Conservation (phyloP, 441 rosid genomes). For the Eruca vesicaria region DNA sequence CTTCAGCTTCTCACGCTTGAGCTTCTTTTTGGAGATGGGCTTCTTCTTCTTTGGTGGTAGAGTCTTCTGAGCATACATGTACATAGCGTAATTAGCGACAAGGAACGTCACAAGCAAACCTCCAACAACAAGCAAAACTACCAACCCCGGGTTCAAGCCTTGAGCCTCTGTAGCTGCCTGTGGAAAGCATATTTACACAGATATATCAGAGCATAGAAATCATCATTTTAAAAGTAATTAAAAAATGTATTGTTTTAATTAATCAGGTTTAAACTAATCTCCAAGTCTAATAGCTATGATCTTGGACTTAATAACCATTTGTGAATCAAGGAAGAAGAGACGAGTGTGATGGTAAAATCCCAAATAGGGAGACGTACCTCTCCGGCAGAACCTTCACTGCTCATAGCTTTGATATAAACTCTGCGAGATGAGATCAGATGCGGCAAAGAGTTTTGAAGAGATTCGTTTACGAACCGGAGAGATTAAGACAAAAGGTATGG, state of each 20-base stretch:
- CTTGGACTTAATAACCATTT: neutral
- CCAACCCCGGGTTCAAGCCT: constrained; percentile 82
- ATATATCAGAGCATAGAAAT: neutral
- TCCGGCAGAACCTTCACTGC: constrained; percentile 23
- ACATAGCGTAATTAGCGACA: constrained; percentile 63
- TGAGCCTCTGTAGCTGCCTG: constrained; percentile 58
- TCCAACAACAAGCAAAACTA: constrained; percentile 68
- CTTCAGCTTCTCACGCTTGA: constrained; percentile 71
- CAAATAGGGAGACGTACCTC: constrained; percentile 25
- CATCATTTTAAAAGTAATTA: neutral
- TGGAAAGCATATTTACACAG: neutral
- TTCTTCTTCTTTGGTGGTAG: constrained; percentile 89
- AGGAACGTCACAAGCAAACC: constrained; percentile 68
- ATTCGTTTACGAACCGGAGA: too few species aligned
- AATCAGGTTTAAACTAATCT: neutral
- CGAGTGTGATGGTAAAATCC: neutral
- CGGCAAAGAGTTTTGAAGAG: too few species aligned
- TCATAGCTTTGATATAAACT: constrained; percentile 12
- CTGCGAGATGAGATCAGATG: constrained; percentile 6
- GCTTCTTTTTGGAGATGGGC: constrained; percentile 35
- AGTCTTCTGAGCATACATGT: constrained; percentile 74
- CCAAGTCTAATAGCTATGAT: neutral
- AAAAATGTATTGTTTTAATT: neutral
- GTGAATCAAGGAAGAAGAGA: neutral
- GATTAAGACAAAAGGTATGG: neutral